phyloP scores from a whole-genome alignment of 2,329 filamentous ascomycete genomes.

The Pyrenochaeta sp. region DNA sequence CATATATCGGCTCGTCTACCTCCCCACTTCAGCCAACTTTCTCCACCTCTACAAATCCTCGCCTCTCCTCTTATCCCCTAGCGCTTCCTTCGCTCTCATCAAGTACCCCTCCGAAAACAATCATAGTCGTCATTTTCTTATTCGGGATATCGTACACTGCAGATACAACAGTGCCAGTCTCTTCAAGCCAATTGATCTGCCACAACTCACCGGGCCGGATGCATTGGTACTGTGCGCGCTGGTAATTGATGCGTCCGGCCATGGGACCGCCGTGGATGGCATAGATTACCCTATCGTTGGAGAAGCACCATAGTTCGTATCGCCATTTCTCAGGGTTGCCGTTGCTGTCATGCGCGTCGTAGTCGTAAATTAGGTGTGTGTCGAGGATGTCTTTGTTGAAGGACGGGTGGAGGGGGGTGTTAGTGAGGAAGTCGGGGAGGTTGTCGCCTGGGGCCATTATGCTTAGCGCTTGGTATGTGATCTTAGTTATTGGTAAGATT shows the following conservation, averaged over 20 bases:
- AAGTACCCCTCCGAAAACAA: slow-evolving; percentile 66
- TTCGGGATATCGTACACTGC: slow-evolving; percentile 64
- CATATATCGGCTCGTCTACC: slow-evolving; percentile 60
- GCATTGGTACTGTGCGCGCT: slow-evolving; percentile 65
- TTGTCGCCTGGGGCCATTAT: slow-evolving; percentile 34
- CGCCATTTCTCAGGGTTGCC: slow-evolving; percentile 67
- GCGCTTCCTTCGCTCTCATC: slow-evolving; percentile 60
- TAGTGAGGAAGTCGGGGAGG: slow-evolving; percentile 37
- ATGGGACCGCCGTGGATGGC: slow-evolving; percentile 68
- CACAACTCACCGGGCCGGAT: slow-evolving; percentile 66
- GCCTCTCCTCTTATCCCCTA: slow-evolving; percentile 64
- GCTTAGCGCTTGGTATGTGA: neutral
- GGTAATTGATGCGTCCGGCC: slow-evolving; percentile 59
- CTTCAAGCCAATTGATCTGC: slow-evolving; percentile 69
- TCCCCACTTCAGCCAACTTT: slow-evolving; percentile 58
- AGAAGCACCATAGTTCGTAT: slow-evolving; percentile 70
- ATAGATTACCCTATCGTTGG: slow-evolving; percentile 63
- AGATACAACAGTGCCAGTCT: slow-evolving; percentile 66
- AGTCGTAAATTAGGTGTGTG: slow-evolving; percentile 66
- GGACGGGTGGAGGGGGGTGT: slow-evolving; percentile 36
- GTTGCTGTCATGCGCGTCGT: slow-evolving; percentile 57
- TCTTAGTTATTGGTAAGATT: neutral
- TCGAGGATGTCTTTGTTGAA: slow-evolving; percentile 63
- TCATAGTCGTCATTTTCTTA: slow-evolving; percentile 60
- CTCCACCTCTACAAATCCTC: slow-evolving; percentile 63